These are phyloP conservation scores for Hanseniaspora gamundiae DNA, from an alignment of 1,139 yeast species.

Conservation along the genomic window DNA sequence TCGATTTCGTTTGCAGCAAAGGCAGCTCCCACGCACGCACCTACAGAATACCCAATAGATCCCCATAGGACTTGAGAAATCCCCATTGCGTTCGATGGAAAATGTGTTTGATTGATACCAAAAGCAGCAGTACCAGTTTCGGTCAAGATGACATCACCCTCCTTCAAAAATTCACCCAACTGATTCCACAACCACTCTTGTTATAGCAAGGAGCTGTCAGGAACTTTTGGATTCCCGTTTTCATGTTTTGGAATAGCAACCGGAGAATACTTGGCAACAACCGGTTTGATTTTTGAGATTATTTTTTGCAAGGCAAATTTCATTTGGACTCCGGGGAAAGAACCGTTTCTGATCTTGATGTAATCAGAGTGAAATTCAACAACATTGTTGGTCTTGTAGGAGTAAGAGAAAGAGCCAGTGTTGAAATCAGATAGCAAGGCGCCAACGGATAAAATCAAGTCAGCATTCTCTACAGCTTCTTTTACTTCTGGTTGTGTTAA, in stretches of 20 bases:
- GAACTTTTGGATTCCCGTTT: conserved; percentile 23
- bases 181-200: conserved; percentile 81
- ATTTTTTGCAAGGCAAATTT: conserved; percentile 48
- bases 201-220: conserved; percentile 33
- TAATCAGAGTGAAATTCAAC: conserved; percentile 86
- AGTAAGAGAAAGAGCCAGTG: conserved; percentile 80
- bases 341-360: conserved; percentile 64
- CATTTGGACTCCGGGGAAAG: conserved; percentile 72
- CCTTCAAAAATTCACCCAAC: conserved; percentile 59
- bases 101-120: conserved; percentile 69
- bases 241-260: conserved; percentile 34
- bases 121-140: conserved; percentile 89
- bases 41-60: conserved; percentile 79
- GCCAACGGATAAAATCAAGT: conserved; percentile 70
- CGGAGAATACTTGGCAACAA: conserved; percentile 31
- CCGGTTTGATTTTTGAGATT: conserved; percentile 28
- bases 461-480: conserved; percentile 65
- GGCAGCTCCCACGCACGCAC: conserved; percentile 76
- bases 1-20: conserved; percentile 71
- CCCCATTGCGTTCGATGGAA: conserved; percentile 63
- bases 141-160: conserved; percentile 70
- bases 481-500: conserved; percentile 66
- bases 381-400: conserved; percentile 65
- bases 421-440: conserved; percentile 78
- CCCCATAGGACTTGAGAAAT: conserved; percentile 89